These are phyloP conservation scores for Penicillium chermesinum DNA, from an alignment of 495 filamentous ascomycete genomes.

Conservation along the genomic window DNA sequence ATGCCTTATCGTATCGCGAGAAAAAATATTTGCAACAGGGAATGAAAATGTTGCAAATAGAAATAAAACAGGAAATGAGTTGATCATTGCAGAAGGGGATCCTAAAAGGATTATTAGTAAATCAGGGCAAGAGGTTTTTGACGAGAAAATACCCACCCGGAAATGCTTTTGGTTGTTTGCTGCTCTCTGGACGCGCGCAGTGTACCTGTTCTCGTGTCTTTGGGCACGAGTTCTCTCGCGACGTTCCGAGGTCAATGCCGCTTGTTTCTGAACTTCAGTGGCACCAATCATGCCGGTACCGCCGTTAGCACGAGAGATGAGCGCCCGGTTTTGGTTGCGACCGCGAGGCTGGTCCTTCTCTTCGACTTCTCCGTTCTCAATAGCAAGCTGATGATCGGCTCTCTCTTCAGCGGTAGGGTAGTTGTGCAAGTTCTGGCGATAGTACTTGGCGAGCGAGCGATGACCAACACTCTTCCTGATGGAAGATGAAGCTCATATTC, in stretches of 20 bases:
- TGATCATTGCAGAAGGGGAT: slow-evolving; percentile 44
- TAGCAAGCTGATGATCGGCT: slow-evolving; percentile 39
- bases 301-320: slow-evolving; percentile 62
- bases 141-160: slow-evolving; percentile 45
- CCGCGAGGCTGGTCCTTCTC: slow-evolving; percentile 31
- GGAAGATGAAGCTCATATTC: slow-evolving; percentile 95
- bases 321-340: slow-evolving; percentile 52
- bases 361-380: slow-evolving; percentile 47
- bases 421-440: slow-evolving; percentile 84
- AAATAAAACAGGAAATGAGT: neutral
- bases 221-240: slow-evolving; percentile 58
- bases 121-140: neutral
- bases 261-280: slow-evolving; percentile 61
- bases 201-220: slow-evolving; percentile 52
- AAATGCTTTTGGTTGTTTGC: slow-evolving; percentile 74
- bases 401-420: slow-evolving; percentile 67
- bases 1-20: neutral
- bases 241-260: slow-evolving; percentile 59
- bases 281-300: slow-evolving; percentile 73
- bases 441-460: slow-evolving; percentile 78
- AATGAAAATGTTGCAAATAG: neutral
- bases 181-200: slow-evolving; percentile 58
- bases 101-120: slow-evolving; percentile 26
- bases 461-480: slow-evolving; percentile 87
- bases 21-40: neutral